Percentiles rank a stretch among this genome's conserved stretches.
Conservation (phyloP, 805 yeast species). For the Pichia nanzhaoensis region DNA sequence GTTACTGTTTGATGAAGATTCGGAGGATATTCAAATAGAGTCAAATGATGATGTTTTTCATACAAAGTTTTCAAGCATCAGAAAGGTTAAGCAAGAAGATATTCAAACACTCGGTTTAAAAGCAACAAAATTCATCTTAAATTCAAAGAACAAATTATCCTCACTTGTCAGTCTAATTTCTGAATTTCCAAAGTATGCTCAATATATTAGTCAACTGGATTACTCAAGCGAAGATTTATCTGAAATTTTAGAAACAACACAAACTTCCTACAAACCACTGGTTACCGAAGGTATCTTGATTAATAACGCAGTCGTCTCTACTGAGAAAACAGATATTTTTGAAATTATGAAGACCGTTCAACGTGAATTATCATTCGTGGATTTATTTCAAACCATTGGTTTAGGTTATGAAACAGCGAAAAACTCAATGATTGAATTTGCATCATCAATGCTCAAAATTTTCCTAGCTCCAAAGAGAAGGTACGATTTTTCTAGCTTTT, state of each 20-base stretch:
- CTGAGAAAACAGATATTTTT: constrained; percentile 37
- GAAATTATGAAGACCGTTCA: constrained; percentile 35
- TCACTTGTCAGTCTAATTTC: constrained; percentile 35
- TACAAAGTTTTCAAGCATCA: constrained; percentile 25
- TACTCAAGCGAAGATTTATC: constrained; percentile 11
- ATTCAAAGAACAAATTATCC: constrained; percentile 29
- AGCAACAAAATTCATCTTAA: constrained; percentile 35
- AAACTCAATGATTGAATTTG: constrained; percentile 35
- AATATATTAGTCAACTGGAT: constrained; percentile 29
- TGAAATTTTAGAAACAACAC: not conserved
- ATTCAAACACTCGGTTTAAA: constrained; percentile 35
- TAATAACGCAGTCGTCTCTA: constrained; percentile 61
- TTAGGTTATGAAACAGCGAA: constrained; percentile 30
- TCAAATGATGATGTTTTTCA: not conserved
- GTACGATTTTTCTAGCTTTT: constrained; percentile 18
- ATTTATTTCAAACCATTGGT: constrained; percentile 27
- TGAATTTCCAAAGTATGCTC: constrained; percentile 51
- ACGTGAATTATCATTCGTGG: constrained; percentile 26
- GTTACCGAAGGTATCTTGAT: constrained; percentile 46
- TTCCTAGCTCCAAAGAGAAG: constrained; percentile 16
- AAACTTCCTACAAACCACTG: constrained; percentile 8
- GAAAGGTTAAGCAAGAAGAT: constrained; percentile 27
- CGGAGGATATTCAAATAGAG: not conserved
- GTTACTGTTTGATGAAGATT: constrained; percentile 18
- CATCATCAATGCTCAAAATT: constrained; percentile 18